Percentiles rank a stretch among this genome's conserved stretches.
Conservation (phyloP, 2,329 filamentous ascomycete genomes). For the Cordyceps tenuipes region DNA sequence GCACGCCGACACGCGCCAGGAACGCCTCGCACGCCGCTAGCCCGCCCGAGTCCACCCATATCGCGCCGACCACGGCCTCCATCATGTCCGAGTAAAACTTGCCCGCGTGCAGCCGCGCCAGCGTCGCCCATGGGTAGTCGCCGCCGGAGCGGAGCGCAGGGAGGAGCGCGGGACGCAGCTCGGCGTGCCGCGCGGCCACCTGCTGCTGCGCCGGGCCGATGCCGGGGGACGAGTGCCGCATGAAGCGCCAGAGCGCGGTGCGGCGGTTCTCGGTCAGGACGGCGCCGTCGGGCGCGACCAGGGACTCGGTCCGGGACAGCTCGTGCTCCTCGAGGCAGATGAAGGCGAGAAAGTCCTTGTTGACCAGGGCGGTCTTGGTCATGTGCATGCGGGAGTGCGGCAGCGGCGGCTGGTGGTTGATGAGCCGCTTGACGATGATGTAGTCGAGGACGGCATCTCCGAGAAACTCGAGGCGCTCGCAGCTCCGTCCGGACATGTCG, state of each 20-base stretch:
- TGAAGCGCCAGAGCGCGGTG: slow-evolving; percentile 58
- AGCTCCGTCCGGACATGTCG: slow-evolving; percentile 30
- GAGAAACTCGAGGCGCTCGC: slow-evolving; percentile 77
- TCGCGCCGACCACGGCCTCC: slow-evolving; percentile 70
- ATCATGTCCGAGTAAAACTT: slow-evolving; percentile 83
- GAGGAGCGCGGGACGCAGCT: slow-evolving; percentile 40
- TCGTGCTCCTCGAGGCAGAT: slow-evolving; percentile 51
- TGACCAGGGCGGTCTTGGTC: slow-evolving; percentile 68
- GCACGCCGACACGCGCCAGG: slow-evolving; percentile 55
- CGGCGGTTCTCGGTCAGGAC: slow-evolving; percentile 16
- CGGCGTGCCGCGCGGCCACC: slow-evolving; percentile 36
- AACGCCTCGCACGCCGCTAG: slow-evolving; percentile 52
- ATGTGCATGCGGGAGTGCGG: slow-evolving; percentile 59
- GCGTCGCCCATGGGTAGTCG: slow-evolving; percentile 67
- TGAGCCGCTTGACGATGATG: slow-evolving; percentile 59
- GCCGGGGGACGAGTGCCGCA: slow-evolving; percentile 48
- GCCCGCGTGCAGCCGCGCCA: slow-evolving; percentile 55
- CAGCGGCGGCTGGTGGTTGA: slow-evolving; percentile 33
- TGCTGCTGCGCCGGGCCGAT: slow-evolving; percentile 39
- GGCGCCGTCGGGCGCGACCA: slow-evolving; percentile 12
- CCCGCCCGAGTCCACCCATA: slow-evolving; percentile 72
- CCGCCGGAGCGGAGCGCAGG: slow-evolving; percentile 39
- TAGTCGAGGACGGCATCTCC: slow-evolving; percentile 81
- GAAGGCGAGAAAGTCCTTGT: slow-evolving; percentile 72
- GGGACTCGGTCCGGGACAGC: slow-evolving; percentile 16